phyloP scores from a whole-genome alignment of 1,284 basidiomycete genomes.

The Chalciporus sp. region DNA sequence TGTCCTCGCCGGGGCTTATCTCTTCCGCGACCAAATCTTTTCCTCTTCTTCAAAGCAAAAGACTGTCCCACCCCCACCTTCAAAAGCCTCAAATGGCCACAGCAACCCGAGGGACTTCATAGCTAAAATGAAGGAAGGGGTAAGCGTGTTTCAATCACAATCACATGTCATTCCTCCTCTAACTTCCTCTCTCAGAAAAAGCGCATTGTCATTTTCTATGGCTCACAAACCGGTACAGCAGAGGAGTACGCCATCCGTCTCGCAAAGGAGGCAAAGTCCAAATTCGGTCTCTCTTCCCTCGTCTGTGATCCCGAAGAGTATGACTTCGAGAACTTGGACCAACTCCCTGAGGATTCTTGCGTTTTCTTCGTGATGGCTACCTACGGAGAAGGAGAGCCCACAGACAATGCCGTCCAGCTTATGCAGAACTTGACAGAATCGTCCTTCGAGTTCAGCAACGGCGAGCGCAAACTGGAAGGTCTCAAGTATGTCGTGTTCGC shows the following conservation, averaged over 20 bases:
- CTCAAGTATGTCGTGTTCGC: slow-evolving; percentile 96
- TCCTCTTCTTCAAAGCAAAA: slow-evolving; percentile 57
- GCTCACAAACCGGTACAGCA: slow-evolving; percentile 95
- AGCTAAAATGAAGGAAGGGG: slow-evolving; percentile 85
- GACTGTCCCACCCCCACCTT: slow-evolving; percentile 45
- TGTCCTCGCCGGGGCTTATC: slow-evolving; percentile 70
- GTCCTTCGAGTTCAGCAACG: slow-evolving; percentile 84
- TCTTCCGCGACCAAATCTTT: slow-evolving; percentile 79
- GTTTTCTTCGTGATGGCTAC: slow-evolving; percentile 97
- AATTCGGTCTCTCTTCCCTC: slow-evolving; percentile 90
- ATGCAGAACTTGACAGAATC: slow-evolving; percentile 91
- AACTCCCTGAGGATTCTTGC: slow-evolving; percentile 83
- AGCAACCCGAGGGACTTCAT: slow-evolving; percentile 89
- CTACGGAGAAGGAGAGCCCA: slow-evolving; percentile 98
- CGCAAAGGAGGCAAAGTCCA: slow-evolving; percentile 92
- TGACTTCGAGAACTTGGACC: slow-evolving; percentile 95
- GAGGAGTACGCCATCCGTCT: slow-evolving; percentile 95
- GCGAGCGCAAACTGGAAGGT: slow-evolving; percentile 76
- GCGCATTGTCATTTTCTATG: slow-evolving; percentile 93
- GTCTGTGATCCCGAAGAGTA: slow-evolving; percentile 98
- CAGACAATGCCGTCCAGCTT: slow-evolving; percentile 95
- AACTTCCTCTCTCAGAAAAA: slow-evolving; percentile 68
- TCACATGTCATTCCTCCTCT: too few relatives aligned
- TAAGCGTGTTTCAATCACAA: slow-evolving; percentile 42
- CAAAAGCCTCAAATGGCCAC: slow-evolving; percentile 59